Evolutionary conservation across 106 monocot species (phyloP).

Genomic region (Acanthochlamys bracteata): DNA sequence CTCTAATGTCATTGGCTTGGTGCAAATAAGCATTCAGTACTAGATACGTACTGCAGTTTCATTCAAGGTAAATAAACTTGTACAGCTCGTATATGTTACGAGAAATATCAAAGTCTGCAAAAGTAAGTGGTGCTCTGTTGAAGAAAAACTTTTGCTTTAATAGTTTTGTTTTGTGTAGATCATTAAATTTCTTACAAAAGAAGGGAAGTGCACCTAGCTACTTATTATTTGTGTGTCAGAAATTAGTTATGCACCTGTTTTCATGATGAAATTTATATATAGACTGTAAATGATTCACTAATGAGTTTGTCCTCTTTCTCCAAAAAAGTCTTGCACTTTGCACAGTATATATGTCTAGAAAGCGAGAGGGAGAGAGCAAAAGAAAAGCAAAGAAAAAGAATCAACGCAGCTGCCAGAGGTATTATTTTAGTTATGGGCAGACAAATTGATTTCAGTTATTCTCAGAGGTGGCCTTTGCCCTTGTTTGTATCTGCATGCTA

Average conservation of each 20-base stretch:
- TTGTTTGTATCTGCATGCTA: conserved; percentile 1
- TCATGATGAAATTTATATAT: not conserved
- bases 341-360: not conserved
- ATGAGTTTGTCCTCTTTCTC: not conserved
- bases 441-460: not conserved
- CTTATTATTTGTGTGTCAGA: not conserved
- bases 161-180: no score
- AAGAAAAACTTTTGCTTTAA: no score
- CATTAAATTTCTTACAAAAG: not conserved
- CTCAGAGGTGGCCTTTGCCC: not conserved
- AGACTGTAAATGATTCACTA: not conserved
- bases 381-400: not conserved
- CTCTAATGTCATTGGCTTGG: no score
- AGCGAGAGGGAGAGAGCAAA: not conserved
- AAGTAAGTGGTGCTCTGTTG: no score
- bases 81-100: no score
- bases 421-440: not conserved
- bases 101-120: no score
- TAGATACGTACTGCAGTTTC: no score
- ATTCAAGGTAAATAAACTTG: no score
- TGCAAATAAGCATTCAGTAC: no score
- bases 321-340: not conserved
- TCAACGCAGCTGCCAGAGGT: not conserved
- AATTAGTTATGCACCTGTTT: not conserved
- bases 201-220: no score